Conservation (phyloP, 2,329 filamentous ascomycete genomes). For the Fusarium globosum region DNA sequence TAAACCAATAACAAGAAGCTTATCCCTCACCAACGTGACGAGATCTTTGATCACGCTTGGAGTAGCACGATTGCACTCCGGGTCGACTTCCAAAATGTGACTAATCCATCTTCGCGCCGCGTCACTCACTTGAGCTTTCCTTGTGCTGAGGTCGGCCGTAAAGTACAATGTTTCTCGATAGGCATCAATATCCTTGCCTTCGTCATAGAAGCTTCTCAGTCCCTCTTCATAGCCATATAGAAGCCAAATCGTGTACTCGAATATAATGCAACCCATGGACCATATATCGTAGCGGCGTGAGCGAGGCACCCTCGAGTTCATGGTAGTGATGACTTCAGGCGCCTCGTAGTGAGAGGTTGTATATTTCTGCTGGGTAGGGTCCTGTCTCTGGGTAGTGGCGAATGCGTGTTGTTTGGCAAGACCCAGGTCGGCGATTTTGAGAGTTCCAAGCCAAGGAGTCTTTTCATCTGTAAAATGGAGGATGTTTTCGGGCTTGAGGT, state of each 20-base stretch:
- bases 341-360: conserved; percentile 29
- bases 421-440: conserved; percentile 28
- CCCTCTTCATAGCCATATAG: conserved; percentile 32
- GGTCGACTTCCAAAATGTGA: conserved; percentile 11
- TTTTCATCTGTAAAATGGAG: conserved; percentile 5
- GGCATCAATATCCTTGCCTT: not conserved
- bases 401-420: conserved; percentile 27
- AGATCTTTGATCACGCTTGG: conserved; percentile 13
- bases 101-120: not conserved
- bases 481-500: conserved; percentile 32
- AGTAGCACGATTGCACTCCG: conserved; percentile 4
- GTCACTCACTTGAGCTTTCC: not conserved
- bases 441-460: conserved; percentile 11
- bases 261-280: conserved; percentile 47
- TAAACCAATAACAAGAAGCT: conserved; percentile 15
- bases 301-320: not conserved
- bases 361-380: conserved; percentile 11
- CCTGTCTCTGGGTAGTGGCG: not conserved
- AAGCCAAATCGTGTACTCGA: conserved; percentile 47
- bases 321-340: conserved; percentile 19
- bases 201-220: conserved; percentile 4
- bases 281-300: conserved; percentile 47
- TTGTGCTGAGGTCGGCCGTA: not conserved
- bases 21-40: conserved; percentile 3
- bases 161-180: conserved; percentile 8